Evolutionary conservation across 306 rosid genomes (phyloP), one percentile per base, ranked within the genome.

Genomic region (Ormosia semicastrata): DNA sequence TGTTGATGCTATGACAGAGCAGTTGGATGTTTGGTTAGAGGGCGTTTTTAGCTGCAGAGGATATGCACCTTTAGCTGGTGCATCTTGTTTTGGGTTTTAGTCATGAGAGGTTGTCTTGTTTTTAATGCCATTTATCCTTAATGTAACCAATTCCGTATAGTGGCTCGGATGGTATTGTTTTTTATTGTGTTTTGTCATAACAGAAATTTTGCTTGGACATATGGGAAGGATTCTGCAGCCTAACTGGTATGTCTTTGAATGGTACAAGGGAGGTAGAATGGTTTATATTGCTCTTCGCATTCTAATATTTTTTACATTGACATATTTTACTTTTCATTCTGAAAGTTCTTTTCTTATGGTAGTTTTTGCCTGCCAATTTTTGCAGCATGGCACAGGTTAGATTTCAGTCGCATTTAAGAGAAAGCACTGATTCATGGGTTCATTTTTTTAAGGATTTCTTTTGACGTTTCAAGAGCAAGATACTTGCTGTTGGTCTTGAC

Each of bases 161-260:
- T 54, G 78, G 85, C 66, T 79, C 84, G 87, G 85, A 67, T 85
- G 85, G 84, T 79, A 77, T 82, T 80, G 43, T 24, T 86, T 83
- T 77, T 86, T 91, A 83, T 64, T 74, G 78, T 88, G 71, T 81
- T 88, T 85, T 79, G 81, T 83, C 87, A 64, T 69, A 74, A 88
- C 91, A 91, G 96, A 89, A 79, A 43, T 71, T 71, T 87, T 46
- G 58, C 86, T 74, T 84, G 82, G 89, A 83, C 83, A 43, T 68
- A 56, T 39, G 86, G 85, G 78, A 68, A 80, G 85, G 82, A 85
- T 82, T 53, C 76, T 70, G 79, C 83, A 76, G 86, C 87, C 75
- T 76, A 64, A 67, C 84, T 87, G 84, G 57, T 76, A 52, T 83
- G 50, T 79, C 63, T 77, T 69, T 76, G 87, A 85, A 83, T 80